A percentile compares a stretch with the other conserved stretches of the same genome.
These are phyloP conservation scores for Boletales sp. DNA, from an alignment of 768 basidiomycete species.

Conservation along the genomic window DNA sequence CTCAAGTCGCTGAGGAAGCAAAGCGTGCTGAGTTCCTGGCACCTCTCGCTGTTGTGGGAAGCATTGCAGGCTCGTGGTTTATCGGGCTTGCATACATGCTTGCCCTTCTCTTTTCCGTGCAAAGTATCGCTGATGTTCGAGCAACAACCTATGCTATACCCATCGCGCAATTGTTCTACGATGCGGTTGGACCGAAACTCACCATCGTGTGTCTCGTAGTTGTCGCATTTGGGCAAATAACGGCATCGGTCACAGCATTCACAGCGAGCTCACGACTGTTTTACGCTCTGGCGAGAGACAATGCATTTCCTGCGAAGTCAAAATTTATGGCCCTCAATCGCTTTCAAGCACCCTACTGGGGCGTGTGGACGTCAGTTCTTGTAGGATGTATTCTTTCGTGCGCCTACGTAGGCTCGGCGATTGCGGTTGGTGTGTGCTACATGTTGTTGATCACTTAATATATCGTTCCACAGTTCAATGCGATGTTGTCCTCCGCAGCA, in stretches of 20 bases:
- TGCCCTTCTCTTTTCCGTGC: constrained; percentile 54
- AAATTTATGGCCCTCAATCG: constrained; percentile 50
- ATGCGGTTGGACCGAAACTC: constrained; percentile 46
- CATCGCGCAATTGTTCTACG: constrained; percentile 55
- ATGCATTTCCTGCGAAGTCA: constrained; percentile 46
- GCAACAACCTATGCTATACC: constrained; percentile 52
- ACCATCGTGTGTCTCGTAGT: constrained; percentile 51
- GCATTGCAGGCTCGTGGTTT: constrained; percentile 54
- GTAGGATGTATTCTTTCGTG: constrained; percentile 53
- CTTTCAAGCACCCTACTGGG: constrained; percentile 51
- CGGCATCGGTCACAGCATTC: constrained; percentile 56
- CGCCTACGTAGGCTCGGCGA: constrained; percentile 53
- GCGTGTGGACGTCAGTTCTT: constrained; percentile 53
- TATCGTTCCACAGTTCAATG: constrained; percentile 41
- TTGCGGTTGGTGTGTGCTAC: constrained; percentile 41
- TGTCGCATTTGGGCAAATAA: constrained; percentile 47
- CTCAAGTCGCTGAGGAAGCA: constrained; percentile 62
- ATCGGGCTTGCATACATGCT: constrained; percentile 57
- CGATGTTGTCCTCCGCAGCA: constrained; percentile 52
- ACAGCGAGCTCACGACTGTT: constrained; percentile 55
- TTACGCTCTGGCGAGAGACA: constrained; percentile 54
- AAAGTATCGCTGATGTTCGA: constrained; percentile 48
- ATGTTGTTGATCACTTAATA: background rate
- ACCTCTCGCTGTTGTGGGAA: constrained; percentile 53
- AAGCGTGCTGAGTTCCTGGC: constrained; percentile 53